Percentiles rank a stretch among this genome's conserved stretches.
Evolutionary conservation across 2,329 filamentous ascomycete species (phyloP).

Genomic region (Aspergillus udagawae): DNA sequence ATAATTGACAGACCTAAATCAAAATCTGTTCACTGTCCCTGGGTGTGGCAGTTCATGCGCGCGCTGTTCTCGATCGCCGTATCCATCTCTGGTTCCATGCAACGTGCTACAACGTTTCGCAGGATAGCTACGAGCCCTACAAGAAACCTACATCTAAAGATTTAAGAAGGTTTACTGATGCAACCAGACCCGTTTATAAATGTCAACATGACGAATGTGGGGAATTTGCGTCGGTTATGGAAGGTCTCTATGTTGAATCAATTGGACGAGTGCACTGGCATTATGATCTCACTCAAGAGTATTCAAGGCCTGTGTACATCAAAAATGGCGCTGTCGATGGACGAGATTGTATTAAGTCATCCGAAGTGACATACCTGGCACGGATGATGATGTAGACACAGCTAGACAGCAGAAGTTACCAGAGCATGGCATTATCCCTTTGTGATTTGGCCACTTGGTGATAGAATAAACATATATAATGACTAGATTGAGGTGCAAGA

Average conservation of each 20-base stretch:
- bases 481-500: no score
- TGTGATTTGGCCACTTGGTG: constrained; percentile 11
- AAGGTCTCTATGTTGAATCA: constrained; percentile 9
- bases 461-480: constrained; percentile 6
- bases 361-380: not conserved
- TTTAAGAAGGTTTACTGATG: not conserved
- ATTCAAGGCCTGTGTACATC: constrained; percentile 2
- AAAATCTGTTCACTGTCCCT: not conserved
- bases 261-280: constrained; percentile 14
- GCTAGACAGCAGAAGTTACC: constrained; percentile 5
- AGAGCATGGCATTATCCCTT: constrained; percentile 5
- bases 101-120: not conserved
- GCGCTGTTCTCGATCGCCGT: not conserved
- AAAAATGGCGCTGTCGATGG: constrained; percentile 1
- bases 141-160: not conserved
- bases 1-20: not conserved
- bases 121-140: not conserved
- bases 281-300: constrained; percentile 5
- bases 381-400: not conserved
- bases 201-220: not conserved
- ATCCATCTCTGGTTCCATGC: constrained; percentile 1
- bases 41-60: not conserved
- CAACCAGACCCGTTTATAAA: not conserved
- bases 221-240: not conserved
- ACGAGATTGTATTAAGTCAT: constrained; percentile 9